These are phyloP conservation scores for Trichoderma endophyticum DNA, from an alignment of 2,329 filamentous ascomycete species.

Conservation along the genomic window DNA sequence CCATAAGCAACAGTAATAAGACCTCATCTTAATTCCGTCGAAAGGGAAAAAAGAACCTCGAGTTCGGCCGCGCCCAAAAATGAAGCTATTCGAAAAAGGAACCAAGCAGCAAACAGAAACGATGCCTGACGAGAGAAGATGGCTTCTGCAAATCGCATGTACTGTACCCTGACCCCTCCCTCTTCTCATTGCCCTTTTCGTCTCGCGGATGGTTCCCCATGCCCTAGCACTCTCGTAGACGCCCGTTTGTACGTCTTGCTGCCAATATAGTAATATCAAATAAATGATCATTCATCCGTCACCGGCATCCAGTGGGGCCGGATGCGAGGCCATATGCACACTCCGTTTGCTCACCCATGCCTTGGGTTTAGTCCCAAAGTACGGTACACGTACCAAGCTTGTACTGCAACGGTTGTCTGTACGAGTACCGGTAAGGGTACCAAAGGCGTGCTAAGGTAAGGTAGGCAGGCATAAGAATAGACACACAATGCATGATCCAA, in stretches of 20 bases:
- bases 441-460: background rate
- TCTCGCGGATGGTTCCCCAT: background rate
- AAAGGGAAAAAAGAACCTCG: background rate
- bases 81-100: background rate
- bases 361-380: background rate
- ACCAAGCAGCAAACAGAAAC: background rate
- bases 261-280: slow-evolving; percentile 3
- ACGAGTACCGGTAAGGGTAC: background rate
- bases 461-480: background rate
- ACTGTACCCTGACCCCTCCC: background rate
- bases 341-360: background rate
- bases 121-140: background rate
- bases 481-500: background rate
- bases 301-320: slow-evolving; percentile 1
- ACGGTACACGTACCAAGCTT: background rate
- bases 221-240: background rate
- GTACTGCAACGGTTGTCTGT: background rate
- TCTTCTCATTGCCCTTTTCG: background rate
- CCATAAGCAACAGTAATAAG: background rate
- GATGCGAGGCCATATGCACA: slow-evolving; percentile 4
- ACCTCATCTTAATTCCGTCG: background rate
- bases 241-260: background rate
- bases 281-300: slow-evolving; percentile 15
- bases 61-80: background rate
- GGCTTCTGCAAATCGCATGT: background rate